Conservation (phyloP, 1,139 yeast genomes). For the Ogataea hybrid region DNA sequence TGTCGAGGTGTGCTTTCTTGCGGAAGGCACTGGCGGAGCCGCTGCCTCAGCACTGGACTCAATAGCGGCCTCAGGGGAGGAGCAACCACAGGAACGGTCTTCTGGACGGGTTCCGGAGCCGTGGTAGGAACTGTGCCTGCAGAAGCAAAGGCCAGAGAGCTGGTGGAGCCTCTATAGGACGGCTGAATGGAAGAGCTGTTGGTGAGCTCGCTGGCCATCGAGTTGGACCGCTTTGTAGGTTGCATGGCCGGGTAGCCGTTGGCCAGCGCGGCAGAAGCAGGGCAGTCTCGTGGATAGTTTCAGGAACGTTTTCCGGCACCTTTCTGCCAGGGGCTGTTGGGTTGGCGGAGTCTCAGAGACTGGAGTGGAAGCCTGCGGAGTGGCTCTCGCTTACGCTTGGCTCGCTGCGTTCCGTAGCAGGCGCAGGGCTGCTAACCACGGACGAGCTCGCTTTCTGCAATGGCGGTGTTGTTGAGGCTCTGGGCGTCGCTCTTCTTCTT, state of each 20-base stretch:
- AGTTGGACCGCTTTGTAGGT: conserved; percentile 27
- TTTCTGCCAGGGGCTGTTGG: not conserved
- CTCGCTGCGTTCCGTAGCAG: conserved; percentile 1
- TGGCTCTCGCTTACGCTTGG: not conserved
- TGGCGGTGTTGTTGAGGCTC: conserved; percentile 22
- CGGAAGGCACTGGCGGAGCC: conserved; percentile 71
- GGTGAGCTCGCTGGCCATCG: conserved; percentile 18
- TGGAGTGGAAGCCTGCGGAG: not conserved
- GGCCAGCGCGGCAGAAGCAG: conserved; percentile 6
- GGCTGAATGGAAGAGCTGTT: conserved; percentile 20
- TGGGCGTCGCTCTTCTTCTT: conserved; percentile 37
- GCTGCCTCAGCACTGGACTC: conserved; percentile 6
- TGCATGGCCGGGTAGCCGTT: conserved; percentile 28
- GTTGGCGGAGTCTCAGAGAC: not conserved
- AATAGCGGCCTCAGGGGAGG: not conserved
- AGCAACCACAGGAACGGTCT: not conserved
- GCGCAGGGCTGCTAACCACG: conserved; percentile 16
- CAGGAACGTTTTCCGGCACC: not conserved
- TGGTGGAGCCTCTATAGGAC: conserved; percentile 15
- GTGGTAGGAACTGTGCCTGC: conserved; percentile 15
- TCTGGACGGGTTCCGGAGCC: conserved; percentile 12
- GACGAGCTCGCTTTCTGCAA: conserved; percentile 35
- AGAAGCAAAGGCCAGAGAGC: conserved; percentile 5
- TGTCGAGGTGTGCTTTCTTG: conserved; percentile 46
- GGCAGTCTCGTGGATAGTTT: conserved; percentile 2